Evolutionary conservation across 2,329 filamentous ascomycete genomes (phyloP).

Genomic region (Calonectria pauciramosa): DNA sequence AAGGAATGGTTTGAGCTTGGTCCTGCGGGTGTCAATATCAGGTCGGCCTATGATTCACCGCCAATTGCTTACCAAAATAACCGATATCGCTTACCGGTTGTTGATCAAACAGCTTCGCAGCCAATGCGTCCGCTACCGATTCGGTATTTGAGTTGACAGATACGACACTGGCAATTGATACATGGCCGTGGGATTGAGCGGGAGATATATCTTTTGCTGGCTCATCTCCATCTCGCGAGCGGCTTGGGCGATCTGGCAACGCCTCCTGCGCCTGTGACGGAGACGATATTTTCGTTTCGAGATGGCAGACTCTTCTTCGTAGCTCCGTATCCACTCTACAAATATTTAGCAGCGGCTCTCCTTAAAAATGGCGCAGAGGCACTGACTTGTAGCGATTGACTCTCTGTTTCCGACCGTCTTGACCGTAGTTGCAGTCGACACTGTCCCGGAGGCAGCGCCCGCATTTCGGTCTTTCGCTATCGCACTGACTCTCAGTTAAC

Average conservation of each 20-base stretch:
- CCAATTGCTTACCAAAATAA: conserved; percentile 40
- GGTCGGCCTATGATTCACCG: neutral
- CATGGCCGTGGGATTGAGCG: neutral
- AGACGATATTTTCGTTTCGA: neutral
- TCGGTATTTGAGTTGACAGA: conserved; percentile 30
- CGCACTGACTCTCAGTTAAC: neutral
- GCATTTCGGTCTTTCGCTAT: conserved; percentile 12
- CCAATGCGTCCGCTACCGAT: conserved; percentile 44
- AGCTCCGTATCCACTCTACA: neutral
- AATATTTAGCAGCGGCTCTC: too few relatives aligned
- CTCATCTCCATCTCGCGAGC: neutral
- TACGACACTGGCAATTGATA: neutral
- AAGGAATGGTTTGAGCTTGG: conserved; percentile 50
- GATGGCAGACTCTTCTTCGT: neutral
- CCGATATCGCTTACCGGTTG: conserved; percentile 42
- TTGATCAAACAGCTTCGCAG: conserved; percentile 48
- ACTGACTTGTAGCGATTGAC: neutral
- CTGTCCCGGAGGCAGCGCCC: neutral
- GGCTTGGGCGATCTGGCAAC: neutral
- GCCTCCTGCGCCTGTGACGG: neutral
- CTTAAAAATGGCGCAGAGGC: too few relatives aligned
- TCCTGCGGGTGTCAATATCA: conserved; percentile 29
- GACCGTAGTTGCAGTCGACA: neutral
- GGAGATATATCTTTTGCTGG: neutral
- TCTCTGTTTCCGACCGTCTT: conserved; percentile 5